Evolutionary conservation across 305 asterid species (phyloP).

Genomic region (Euphrasia arctica): DNA sequence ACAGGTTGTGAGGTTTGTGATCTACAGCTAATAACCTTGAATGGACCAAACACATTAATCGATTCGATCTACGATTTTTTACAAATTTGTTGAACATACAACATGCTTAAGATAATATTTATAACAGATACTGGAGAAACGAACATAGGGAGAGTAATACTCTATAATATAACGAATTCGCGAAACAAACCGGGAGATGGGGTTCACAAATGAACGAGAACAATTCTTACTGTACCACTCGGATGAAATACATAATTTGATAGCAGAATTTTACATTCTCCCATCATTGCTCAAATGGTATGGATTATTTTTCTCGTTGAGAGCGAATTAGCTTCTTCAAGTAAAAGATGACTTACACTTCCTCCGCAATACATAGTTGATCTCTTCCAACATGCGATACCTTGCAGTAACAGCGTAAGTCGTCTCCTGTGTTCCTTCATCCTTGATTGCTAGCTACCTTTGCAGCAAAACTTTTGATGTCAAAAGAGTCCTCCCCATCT

Average conservation of each 20-base stretch:
- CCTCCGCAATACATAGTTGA: slow-evolving; percentile 8
- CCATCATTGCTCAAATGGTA: neutral
- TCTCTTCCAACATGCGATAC: slow-evolving; percentile 2
- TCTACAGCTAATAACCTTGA: no score
- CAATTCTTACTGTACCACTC: neutral
- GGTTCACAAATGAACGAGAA: neutral
- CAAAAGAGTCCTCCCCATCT: slow-evolving; percentile 53
- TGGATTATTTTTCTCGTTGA: no score
- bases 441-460: slow-evolving; percentile 34
- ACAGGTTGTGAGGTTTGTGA: no score
- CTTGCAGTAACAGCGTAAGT: neutral
- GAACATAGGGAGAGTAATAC: no score
- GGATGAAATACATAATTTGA: neutral
- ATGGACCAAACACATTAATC: no score
- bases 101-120: no score
- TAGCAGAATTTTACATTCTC: neutral
- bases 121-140: no score
- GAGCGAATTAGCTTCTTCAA: neutral
- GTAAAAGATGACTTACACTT: slow-evolving; percentile 26
- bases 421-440: slow-evolving; percentile 8
- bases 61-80: no score
- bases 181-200: neutral
- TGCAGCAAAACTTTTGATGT: slow-evolving; percentile 51
- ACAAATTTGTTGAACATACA: no score
- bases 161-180: no score